phyloP scores from a whole-genome alignment of 148 eudicot genomes.

The Spergularia bocconei region DNA sequence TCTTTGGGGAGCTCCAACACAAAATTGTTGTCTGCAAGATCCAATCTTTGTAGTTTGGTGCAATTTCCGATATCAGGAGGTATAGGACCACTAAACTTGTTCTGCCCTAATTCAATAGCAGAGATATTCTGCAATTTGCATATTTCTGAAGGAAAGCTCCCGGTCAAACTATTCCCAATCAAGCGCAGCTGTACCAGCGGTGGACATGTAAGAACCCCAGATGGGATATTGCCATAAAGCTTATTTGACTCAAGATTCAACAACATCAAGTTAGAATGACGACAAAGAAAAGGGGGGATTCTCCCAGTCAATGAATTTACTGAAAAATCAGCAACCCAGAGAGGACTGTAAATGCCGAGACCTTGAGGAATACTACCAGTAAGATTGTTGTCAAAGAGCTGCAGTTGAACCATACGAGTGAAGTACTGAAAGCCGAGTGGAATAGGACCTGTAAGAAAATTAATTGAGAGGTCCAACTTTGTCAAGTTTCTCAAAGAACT shows the following conservation, averaged over 20 bases:
- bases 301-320: constrained; percentile 63
- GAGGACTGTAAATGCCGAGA: constrained; percentile 61
- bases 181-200: constrained; percentile 78
- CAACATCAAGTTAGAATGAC: constrained; percentile 59
- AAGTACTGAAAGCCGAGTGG: constrained; percentile 78
- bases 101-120: constrained; percentile 76
- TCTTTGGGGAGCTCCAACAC: constrained; percentile 65
- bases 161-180: constrained; percentile 51
- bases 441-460: constrained; percentile 70
- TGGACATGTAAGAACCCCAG: constrained; percentile 53
- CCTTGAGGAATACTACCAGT: constrained; percentile 69
- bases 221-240: constrained; percentile 72
- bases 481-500: constrained; percentile 56
- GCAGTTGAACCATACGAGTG: constrained; percentile 54
- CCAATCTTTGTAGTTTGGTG: constrained; percentile 70
- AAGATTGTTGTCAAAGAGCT: constrained; percentile 68
- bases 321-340: constrained; percentile 93
- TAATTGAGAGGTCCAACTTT: constrained; percentile 85
- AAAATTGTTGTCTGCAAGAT: constrained; percentile 73
- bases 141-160: constrained; percentile 68
- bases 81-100: constrained; percentile 75
- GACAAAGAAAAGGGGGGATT: constrained; percentile 69
- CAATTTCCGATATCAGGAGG: constrained; percentile 67
- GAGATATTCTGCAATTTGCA: constrained; percentile 73
- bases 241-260: constrained; percentile 72